Conservation (phyloP, 2,329 filamentous ascomycete species). For the Colletotrichum sp. region DNA sequence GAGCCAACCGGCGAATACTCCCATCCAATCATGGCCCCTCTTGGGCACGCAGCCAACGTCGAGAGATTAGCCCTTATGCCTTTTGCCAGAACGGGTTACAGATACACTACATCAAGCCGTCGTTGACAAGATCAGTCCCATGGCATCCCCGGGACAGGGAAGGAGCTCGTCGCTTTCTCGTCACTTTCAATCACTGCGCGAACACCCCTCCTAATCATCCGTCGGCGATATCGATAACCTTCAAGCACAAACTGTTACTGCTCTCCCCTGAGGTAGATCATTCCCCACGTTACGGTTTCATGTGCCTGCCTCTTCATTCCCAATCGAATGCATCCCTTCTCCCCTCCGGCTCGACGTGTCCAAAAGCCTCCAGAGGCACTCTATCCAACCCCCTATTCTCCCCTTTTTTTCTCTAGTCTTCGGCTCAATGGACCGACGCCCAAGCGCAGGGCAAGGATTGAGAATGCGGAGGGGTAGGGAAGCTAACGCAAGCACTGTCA, state of each 20-base stretch:
- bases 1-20: not conserved
- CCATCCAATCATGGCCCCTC: not conserved
- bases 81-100: not conserved
- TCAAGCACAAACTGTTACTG: not conserved
- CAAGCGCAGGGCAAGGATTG: conserved; percentile 5
- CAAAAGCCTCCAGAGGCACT: not conserved
- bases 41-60: not conserved
- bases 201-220: not conserved
- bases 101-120: not conserved
- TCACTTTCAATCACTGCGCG: not conserved
- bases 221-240: not conserved
- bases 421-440: not conserved
- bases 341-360: not conserved
- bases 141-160: not conserved
- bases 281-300: conserved; percentile 18
- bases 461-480: conserved; percentile 1
- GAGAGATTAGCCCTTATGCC: conserved; percentile 1
- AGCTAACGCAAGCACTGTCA: conserved; percentile 5
- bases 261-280: conserved; percentile 12
- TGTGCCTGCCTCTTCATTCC: conserved; percentile 8
- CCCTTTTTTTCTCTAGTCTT: not conserved
- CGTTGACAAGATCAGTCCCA: not conserved
- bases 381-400: not conserved
- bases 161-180: not conserved
- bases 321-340: conserved; percentile 8